Base-by-base conservation (phyloP, 768 basidiomycete genomes). In the Scleroderma citrinum region DNA sequence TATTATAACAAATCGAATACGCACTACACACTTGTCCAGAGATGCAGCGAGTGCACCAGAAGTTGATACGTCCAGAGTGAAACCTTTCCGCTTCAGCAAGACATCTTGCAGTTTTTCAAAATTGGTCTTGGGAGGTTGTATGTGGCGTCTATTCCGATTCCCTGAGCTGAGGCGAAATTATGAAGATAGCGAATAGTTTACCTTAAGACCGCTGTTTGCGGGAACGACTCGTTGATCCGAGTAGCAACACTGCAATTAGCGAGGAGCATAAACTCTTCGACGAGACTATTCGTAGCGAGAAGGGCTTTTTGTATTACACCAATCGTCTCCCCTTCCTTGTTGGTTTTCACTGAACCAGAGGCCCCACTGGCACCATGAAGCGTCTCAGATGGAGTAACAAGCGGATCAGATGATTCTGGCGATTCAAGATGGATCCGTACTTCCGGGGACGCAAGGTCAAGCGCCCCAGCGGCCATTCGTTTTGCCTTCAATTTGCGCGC, bases 251-350 rank as follows among this genome's bases (percentile, higher is more conserved):
- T 90, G 57, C 95, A 87, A 59, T 98, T 99, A 6, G 96, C 95
- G 51, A 99, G 82, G 55, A 99, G 72, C 96, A 99, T 99, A 69
- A 99, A 97, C 66, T 98, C 96, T 67, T 99, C 96, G 2, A 98
- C 96, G 7, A 98, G 71, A 54, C 89, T 92, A 63, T 98, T 98
- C 8, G 96, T 99, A 69, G 98, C 94, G 24, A 79, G 72, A 61
- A 88, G 63, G 59, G 91, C 86, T 65, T 98, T 98, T 64, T 94
- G 92, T 69, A 97, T 92, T 10, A 99, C 94, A 54, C 97, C 95
- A 53, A 97, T 90, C 12, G 43, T 44, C 21, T 32, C 43, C 17
- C 43, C 43, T 11, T 32, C 19, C 21, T 32, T 14, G 7, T 44
- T 32, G 30, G 10, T 29, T 16, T 43, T 24, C 7, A 16, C 11